Conservation (phyloP, 441 rosid genomes). For the Brassica hybrid region DNA sequence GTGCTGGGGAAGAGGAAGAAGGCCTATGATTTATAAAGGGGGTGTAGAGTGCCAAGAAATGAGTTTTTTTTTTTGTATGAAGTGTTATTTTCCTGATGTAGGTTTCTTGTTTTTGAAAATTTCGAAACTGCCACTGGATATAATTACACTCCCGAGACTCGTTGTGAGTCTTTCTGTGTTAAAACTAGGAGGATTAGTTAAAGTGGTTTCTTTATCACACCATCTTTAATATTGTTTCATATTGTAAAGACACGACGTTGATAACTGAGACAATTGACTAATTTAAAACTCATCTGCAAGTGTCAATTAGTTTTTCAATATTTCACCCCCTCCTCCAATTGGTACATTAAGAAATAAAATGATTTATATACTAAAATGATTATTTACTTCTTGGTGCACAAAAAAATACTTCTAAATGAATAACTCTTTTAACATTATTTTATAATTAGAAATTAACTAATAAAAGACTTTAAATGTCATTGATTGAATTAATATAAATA, state of each 20-base stretch:
- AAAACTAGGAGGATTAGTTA: neutral
- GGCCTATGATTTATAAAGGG: slow-evolving; percentile 40
- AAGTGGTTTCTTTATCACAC: neutral
- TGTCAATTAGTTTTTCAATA: neutral
- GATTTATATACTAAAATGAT: neutral
- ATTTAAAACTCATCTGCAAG: neutral
- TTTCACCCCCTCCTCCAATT: neutral
- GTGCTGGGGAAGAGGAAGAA: slow-evolving; percentile 43
- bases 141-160: slow-evolving; percentile 14
- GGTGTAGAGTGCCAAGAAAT: slow-evolving; percentile 20
- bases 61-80: neutral
- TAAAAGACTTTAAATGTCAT: no score
- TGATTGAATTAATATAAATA: no score
- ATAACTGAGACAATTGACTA: neutral
- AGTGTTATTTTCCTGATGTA: slow-evolving; percentile 37
- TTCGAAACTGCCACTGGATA: slow-evolving; percentile 34
- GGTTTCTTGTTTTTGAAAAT: slow-evolving; percentile 9
- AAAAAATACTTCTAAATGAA: neutral
- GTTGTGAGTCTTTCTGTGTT: neutral
- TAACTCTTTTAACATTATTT: neutral
- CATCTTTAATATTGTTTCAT: neutral
- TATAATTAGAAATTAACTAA: no score
- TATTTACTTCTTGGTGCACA: no score
- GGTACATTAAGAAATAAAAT: neutral
- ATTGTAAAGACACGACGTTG: slow-evolving; percentile 8